Base-by-base conservation (phyloP, 2,329 filamentous ascomycete genomes). In the Penicillium crustosum region DNA sequence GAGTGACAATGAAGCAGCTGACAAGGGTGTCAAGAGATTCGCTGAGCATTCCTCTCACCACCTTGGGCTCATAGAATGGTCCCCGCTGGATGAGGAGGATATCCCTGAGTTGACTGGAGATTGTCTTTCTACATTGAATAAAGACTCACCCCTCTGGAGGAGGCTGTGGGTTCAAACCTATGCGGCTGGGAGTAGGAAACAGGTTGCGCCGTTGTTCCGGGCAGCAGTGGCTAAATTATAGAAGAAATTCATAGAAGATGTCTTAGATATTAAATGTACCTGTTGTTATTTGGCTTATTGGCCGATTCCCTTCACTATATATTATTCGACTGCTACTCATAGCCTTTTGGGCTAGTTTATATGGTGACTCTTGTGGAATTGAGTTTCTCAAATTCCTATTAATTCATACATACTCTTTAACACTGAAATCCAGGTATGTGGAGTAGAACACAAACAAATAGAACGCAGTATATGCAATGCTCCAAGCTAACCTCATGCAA, bases 151-250 rank as follows among this genome's bases (percentile, higher is more conserved):
- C 17, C 57, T 72, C 36, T 80, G 75, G 74, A 77, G 76, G 59
- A 78, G 75, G 50, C 68, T 84, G 5, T 88, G 84, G 84, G 73
- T 78, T 62, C 85, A 87, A 70, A 75, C 73, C 17, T 79, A 85
- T 59, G 73, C 84, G 43, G 78, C 79, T 45, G 82, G 83, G 60
- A 88, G 84, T 67, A 78, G 86, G 61, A 88, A 88, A 72, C 82
- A 83, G 73, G 84, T 88, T 49, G 86, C 80, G 17, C 86, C 86
- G 52, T 66, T 87, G 67, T 65, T 87, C 50, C 78, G 85, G 61
- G 77, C 79, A 61, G 78, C 79, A 1, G 72, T 79, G 43, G 52
- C 67, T 17, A 63, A 61, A 35, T 35, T 68, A 35, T 69, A 55
- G 57, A 55, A 15, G 8, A 45, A 29, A 17, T n/a, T 7, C 31